phyloP scores from a whole-genome alignment of 768 basidiomycete species.

The Hortiboletus flavorubellus region DNA sequence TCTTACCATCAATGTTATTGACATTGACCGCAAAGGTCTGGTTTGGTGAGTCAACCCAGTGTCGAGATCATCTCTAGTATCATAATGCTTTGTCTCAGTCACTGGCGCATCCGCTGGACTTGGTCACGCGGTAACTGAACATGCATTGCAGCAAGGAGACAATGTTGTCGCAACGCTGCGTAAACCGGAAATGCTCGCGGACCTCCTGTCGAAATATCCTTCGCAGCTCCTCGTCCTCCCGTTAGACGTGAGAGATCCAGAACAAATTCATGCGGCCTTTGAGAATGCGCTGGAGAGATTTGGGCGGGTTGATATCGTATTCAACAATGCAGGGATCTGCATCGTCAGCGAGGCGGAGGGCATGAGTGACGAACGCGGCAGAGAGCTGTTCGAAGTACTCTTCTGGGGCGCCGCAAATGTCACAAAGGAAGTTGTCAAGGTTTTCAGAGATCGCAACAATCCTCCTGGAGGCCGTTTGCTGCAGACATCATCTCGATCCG shows the following conservation, averaged over 20 bases:
- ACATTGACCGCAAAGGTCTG: slow-evolving; percentile 15
- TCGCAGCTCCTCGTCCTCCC: slow-evolving; percentile 36
- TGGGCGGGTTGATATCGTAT: slow-evolving; percentile 43
- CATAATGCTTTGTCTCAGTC: slow-evolving; percentile 24
- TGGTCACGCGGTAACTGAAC: slow-evolving; percentile 35
- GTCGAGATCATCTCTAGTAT: not conserved
- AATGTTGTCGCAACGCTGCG: slow-evolving; percentile 42
- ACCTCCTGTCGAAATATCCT: slow-evolving; percentile 27
- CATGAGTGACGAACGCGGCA: slow-evolving; percentile 32
- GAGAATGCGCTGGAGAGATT: slow-evolving; percentile 32
- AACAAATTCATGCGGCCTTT: slow-evolving; percentile 36
- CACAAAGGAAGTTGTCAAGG: slow-evolving; percentile 29
- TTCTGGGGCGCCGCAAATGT: slow-evolving; percentile 39
- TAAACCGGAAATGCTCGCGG: slow-evolving; percentile 26
- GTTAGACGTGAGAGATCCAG: slow-evolving; percentile 36
- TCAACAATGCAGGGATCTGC: slow-evolving; percentile 40
- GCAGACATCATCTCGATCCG: slow-evolving; percentile 32
- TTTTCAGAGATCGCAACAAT: slow-evolving; percentile 38
- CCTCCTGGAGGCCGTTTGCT: slow-evolving; percentile 40
- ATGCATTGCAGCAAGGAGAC: slow-evolving; percentile 37
- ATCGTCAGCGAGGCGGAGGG: slow-evolving; percentile 38
- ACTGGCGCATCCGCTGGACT: slow-evolving; percentile 41
- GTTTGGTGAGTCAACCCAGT: slow-evolving; percentile 17
- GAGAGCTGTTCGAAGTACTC: slow-evolving; percentile 36
- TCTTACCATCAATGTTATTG: slow-evolving; percentile 3